Evolutionary conservation across 768 basidiomycete genomes (phyloP), one percentile per base, ranked within the genome.

Genomic region (Pleurotus tuber-regium): DNA sequence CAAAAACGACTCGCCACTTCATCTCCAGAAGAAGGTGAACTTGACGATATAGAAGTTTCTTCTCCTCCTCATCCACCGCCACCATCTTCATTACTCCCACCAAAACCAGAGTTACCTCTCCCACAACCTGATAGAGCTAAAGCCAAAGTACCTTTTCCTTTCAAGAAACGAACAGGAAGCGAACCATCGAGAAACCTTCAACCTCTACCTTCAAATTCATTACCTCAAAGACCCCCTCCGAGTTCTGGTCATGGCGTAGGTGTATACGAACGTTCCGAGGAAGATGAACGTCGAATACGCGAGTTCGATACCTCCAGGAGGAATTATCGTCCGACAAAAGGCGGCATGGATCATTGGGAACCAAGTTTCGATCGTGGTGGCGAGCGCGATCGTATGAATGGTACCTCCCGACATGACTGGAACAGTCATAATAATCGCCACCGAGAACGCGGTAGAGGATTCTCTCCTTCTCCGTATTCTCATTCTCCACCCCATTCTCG

Each of bases 1-100:
- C 30, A 65, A 4, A 89, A 90, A 61, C 75, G 86, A 38, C 70
- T 63, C 16, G 72, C 74, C 7, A 76, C 84, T 2, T 85, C 85
- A 8, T 83, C 87, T 1, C 88, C 88, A 43, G 89, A 92, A 66
- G 89, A 92, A 63, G 89, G 89, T 54, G 89, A 92, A 59, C 70
- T 92, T 43, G 87, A 89, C 67, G 88, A 90, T 64, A 70, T 26
- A 11, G 65, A 35, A 61, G n/a, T n/a, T n/a, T n/a, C n/a, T n/a
- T n/a, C n/a, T n/a, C n/a, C n/a, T n/a, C n/a, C n/a, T n/a, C n/a
- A n/a, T n/a, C 56, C 6, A 41, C 58, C 35, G 19, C 42, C n/a
- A 16, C 51, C 40, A 36, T 8, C 24, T 52, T 40, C 41, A 11
- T 53, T 52, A 30, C 59, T 51, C 48, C 60, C 12, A 49, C 62